Evolutionary conservation across 164 flowering plant genomes (phyloP).

Genomic region (Litsea cubeba): DNA sequence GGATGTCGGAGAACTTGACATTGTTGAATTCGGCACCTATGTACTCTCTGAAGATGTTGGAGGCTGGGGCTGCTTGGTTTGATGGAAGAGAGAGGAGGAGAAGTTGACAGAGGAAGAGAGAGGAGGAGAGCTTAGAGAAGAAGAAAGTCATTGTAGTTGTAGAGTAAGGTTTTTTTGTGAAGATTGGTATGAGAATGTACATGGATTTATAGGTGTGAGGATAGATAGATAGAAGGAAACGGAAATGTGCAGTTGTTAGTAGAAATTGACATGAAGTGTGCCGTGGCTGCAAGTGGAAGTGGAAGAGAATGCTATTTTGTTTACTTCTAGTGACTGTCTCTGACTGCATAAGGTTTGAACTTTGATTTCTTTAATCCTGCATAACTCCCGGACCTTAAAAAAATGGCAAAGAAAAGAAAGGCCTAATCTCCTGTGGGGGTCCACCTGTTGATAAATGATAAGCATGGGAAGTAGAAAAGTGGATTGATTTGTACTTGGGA

Average conservation of each 20-base stretch:
- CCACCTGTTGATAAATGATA: background rate
- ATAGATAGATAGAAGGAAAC: background rate
- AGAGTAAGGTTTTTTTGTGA: background rate
- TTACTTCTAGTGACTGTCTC: too few relatives aligned
- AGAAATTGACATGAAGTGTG: background rate
- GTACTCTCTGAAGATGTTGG: constrained; percentile 44
- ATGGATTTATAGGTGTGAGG: background rate
- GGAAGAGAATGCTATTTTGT: background rate
- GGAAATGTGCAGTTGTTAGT: background rate
- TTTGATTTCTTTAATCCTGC: background rate
- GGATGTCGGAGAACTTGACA: constrained; percentile 52
- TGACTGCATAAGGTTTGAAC: background rate
- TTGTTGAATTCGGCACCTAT: constrained; percentile 58
- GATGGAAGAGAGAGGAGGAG: constrained; percentile 13
- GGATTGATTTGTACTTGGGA: background rate
- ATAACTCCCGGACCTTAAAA: background rate
- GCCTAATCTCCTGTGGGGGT: background rate
- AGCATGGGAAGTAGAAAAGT: background rate
- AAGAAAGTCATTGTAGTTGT: constrained; percentile 14
- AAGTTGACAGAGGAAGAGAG: constrained; percentile 22
- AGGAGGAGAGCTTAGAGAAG: constrained; percentile 10
- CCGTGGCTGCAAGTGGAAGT: background rate
- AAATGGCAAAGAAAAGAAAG: background rate
- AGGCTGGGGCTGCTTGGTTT: constrained; percentile 20
- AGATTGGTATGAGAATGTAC: background rate